Conservation (phyloP, 2,329 filamentous ascomycete genomes). For the Pseudocercospora pini-densiflorae region DNA sequence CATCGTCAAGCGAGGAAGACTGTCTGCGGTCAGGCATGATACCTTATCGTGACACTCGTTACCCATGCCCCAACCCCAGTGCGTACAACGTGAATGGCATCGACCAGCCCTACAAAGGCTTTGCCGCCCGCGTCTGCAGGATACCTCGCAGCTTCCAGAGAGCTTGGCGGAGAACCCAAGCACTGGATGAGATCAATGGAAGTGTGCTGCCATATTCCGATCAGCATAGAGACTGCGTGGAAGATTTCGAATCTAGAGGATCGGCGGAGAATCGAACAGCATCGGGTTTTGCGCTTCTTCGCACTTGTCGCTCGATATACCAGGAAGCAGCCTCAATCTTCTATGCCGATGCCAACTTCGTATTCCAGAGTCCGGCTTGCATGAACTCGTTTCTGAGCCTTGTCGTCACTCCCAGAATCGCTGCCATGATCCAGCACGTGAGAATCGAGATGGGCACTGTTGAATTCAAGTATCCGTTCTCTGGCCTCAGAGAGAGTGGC, state of each 20-base stretch:
- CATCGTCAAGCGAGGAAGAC: background rate
- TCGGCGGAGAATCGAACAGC: background rate
- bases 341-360: background rate
- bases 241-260: background rate
- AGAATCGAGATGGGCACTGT: background rate
- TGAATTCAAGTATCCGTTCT: background rate
- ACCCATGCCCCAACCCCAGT: background rate
- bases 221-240: background rate
- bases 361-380: background rate
- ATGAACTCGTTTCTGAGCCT: background rate
- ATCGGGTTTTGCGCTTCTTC: background rate
- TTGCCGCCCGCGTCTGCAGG: background rate
- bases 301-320: constrained; percentile 3
- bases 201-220: background rate
- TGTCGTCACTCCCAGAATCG: background rate
- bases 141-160: background rate
- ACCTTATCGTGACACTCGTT: background rate
- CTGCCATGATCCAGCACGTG: background rate
- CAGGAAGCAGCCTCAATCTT: background rate
- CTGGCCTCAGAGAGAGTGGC: background rate
- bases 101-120: background rate
- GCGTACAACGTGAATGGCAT: background rate
- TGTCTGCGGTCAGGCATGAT: background rate
- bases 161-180: background rate
- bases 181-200: background rate